Base-by-base conservation (phyloP, 169 alveolate species). In the Cryptosporidium meleagridis region DNA sequence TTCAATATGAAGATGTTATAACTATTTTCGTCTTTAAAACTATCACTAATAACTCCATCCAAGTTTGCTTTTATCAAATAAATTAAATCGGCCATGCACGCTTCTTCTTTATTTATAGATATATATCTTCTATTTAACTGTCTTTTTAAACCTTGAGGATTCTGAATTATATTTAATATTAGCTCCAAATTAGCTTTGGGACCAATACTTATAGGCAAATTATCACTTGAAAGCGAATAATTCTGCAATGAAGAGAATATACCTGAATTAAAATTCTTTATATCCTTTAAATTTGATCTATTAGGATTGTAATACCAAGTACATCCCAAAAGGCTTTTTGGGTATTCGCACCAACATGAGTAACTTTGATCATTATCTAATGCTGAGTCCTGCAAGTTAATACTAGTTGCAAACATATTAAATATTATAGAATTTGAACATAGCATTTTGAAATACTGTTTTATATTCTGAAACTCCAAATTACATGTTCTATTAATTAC, bases 261-360 rank as follows among this genome's bases (percentile, higher is more conserved):
- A 37, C 33, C 72, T 4, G 53, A 33, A 29, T 37, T 65, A 12
- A 37, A 65, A 29, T 62, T 59, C 69, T 55, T 73, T 16, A 73
- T 73, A 8, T 73, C 86, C 4, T 58, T 23, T 35, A 73, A 18
- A 41, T 37, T 55, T 16, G 86, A 73, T 35, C 37, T 73, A 23
- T 44, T 44, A 29, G 86, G 86, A 23, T 39, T 73, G 37, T 73
- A 73, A 12, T 55, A 14, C 86, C 86, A 73, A 37, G 53, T 73
- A 21, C 86, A 73, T 14, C 86, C 86, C 48, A 73, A 33, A 0
- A 73, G 70, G 21, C 72, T 73, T 35, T 73, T 73, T 9, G 86
- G 86, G 21, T 73, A 55, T 59, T 73, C 86, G 39, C 86, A 73
- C 86, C 86, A 73, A 39, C 86, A 73, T 21, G 68, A 73, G 39